Percentiles rank a stretch among this genome's conserved stretches.
Conservation (phyloP, 2,329 filamentous ascomycete species). For the Xylariaceae sp. region DNA sequence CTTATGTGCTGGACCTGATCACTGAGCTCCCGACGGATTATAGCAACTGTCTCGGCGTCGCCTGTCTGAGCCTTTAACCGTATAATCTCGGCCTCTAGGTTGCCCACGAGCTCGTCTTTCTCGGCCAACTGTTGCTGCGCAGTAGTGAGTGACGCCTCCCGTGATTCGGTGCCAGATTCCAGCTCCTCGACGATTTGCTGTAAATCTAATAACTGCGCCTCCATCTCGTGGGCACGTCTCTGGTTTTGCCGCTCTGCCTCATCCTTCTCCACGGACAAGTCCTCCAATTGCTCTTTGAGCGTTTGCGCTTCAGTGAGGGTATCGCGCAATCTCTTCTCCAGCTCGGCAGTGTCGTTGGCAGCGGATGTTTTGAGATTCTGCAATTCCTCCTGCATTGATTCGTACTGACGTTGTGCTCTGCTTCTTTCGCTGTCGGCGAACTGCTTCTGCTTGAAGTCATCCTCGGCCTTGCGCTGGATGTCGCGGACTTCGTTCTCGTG, state of each 20-base stretch:
- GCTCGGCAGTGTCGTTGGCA: slow-evolving; percentile 54
- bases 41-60: slow-evolving; percentile 75
- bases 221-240: slow-evolving; percentile 50
- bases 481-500: slow-evolving; percentile 82
- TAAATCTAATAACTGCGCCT: slow-evolving; percentile 45
- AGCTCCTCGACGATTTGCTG: slow-evolving; percentile 51
- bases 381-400: slow-evolving; percentile 47
- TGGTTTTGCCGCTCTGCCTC: slow-evolving; percentile 62
- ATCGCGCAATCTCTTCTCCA: slow-evolving; percentile 66
- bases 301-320: slow-evolving; percentile 66
- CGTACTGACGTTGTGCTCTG: slow-evolving; percentile 46
- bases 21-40: slow-evolving; percentile 81
- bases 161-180: slow-evolving; percentile 51
- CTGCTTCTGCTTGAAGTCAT: slow-evolving; percentile 68
- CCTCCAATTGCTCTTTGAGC: slow-evolving; percentile 76
- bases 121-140: slow-evolving; percentile 63
- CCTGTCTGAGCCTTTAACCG: slow-evolving; percentile 80
- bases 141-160: slow-evolving; percentile 52
- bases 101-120: slow-evolving; percentile 64
- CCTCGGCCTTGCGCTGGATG: slow-evolving; percentile 72
- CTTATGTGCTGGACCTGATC: slow-evolving; percentile 92
- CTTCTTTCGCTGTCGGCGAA: slow-evolving; percentile 52
- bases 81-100: slow-evolving; percentile 77
- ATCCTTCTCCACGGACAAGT: slow-evolving; percentile 57
- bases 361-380: slow-evolving; percentile 46